These are phyloP conservation scores for Lithohypha guttulata DNA, from an alignment of 2,329 filamentous ascomycete genomes.

Conservation along the genomic window DNA sequence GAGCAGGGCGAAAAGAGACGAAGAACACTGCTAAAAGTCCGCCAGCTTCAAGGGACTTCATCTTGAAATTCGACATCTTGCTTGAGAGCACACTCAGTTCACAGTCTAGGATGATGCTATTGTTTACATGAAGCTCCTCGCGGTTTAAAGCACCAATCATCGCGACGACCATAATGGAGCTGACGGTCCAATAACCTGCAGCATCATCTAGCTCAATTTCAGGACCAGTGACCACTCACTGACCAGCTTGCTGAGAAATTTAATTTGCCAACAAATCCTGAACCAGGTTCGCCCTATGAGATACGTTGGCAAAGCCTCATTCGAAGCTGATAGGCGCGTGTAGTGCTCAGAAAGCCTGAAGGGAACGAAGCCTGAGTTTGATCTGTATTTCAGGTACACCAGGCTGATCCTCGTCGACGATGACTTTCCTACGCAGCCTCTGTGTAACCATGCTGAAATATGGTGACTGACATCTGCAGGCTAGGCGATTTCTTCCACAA, in stretches of 20 bases:
- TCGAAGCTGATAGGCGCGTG: slow-evolving; percentile 7
- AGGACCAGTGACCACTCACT: slow-evolving; percentile 7
- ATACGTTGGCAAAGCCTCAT: slow-evolving; percentile 10
- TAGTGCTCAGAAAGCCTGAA: not conserved
- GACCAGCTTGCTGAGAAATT: slow-evolving; percentile 5
- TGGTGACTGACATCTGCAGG: not conserved
- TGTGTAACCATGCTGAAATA: slow-evolving; percentile 1
- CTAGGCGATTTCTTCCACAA: not conserved
- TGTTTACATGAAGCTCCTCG: slow-evolving; percentile 7
- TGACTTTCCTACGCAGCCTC: not conserved
- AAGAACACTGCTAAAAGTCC: not conserved
- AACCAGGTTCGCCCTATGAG: slow-evolving; percentile 9
- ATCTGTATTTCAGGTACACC: slow-evolving; percentile 6
- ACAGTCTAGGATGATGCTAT: slow-evolving; percentile 5
- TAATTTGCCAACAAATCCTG: slow-evolving; percentile 5
- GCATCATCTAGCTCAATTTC: slow-evolving; percentile 10
- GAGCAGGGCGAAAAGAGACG: slow-evolving; percentile 1
- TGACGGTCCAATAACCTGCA: slow-evolving; percentile 7
- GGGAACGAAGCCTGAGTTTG: not conserved
- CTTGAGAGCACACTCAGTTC: slow-evolving; percentile 4
- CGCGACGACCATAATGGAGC: slow-evolving; percentile 7
- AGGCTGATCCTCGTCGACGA: slow-evolving; percentile 3
- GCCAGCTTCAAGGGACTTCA: not conserved
- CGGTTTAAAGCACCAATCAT: slow-evolving; percentile 8
- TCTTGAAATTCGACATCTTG: not conserved